These are phyloP conservation scores for Peziza echinospora DNA, from an alignment of 495 filamentous ascomycete genomes.

Conservation along the genomic window DNA sequence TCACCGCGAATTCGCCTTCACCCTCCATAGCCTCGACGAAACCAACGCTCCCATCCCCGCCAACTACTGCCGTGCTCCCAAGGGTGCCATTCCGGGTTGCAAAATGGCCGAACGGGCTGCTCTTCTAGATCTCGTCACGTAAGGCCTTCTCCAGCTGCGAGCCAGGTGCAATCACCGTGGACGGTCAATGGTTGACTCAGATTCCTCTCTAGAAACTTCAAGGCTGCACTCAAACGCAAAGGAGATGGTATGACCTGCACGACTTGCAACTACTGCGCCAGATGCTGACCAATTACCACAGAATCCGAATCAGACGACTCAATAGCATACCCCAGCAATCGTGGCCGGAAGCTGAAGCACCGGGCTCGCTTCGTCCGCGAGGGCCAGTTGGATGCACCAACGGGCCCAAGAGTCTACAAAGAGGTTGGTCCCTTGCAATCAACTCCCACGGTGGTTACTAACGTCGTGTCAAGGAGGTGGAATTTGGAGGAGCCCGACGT, in stretches of 20 bases:
- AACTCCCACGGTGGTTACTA: not conserved
- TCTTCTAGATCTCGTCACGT: not conserved
- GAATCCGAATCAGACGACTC: constrained; percentile 74
- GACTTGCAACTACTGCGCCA: no score
- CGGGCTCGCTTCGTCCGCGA: constrained; percentile 60
- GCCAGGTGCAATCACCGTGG: no score
- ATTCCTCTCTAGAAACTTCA: not conserved
- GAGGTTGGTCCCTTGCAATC: constrained; percentile 32
- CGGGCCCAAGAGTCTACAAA: constrained; percentile 59
- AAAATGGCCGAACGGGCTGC: not conserved
- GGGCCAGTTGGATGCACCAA: constrained; percentile 46
- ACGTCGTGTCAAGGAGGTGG: constrained; percentile 36
- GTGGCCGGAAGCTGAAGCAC: constrained; percentile 75
- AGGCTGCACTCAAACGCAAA: not conserved
- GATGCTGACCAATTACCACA: constrained; percentile 19
- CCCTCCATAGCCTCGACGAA: no score
- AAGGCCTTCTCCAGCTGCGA: not conserved
- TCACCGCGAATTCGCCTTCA: no score
- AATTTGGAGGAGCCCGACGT: constrained; percentile 65
- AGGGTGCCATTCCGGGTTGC: not conserved
- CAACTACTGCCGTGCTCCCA: no score
- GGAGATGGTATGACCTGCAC: not conserved
- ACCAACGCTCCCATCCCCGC: no score
- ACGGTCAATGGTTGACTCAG: no score
- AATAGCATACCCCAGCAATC: constrained; percentile 60